Evolutionary conservation across 2,329 filamentous ascomycete genomes (phyloP).

Genomic region (Cercospora sp.): DNA sequence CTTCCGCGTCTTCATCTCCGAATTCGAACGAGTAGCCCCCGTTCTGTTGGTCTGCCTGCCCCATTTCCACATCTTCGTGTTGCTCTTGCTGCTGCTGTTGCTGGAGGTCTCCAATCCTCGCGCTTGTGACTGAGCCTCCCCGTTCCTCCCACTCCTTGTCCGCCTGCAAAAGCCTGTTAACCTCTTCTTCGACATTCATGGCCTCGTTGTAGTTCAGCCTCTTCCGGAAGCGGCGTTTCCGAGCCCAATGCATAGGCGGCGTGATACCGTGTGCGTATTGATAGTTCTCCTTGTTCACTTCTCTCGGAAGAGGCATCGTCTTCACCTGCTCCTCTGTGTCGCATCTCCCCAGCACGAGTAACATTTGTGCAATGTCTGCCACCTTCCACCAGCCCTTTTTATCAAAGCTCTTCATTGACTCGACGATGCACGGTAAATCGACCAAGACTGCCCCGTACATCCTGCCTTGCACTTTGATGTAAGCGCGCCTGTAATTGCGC

Average conservation of each 20-base stretch:
- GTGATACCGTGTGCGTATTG: constrained; percentile 84
- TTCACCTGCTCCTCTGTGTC: constrained; percentile 54
- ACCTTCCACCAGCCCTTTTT: constrained; percentile 85
- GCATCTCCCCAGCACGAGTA: constrained; percentile 72
- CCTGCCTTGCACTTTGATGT: constrained; percentile 67
- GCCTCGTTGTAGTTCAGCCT: constrained; percentile 80
- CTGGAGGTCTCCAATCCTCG: constrained; percentile 5
- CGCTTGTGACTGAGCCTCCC: constrained; percentile 46
- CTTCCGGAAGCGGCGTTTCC: constrained; percentile 80
- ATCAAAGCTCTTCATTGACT: constrained; percentile 93
- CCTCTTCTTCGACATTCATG: constrained; percentile 77
- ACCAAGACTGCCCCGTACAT: constrained; percentile 77
- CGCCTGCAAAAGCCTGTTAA: constrained; percentile 69
- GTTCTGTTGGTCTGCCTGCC: constrained; percentile 28
- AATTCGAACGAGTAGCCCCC: constrained; percentile 31
- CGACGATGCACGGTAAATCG: constrained; percentile 81
- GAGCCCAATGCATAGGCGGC: constrained; percentile 81
- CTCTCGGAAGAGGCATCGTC: constrained; percentile 63
- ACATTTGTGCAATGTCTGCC: constrained; percentile 85
- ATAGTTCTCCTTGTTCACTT: constrained; percentile 67
- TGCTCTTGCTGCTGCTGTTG: constrained; percentile 16
- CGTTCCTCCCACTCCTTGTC: constrained; percentile 59
- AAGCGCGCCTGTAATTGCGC: constrained; percentile 68
- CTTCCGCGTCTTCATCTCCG: constrained; percentile 51
- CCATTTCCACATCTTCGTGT: neutral